Percentiles rank a stretch among this genome's conserved stretches.
Conservation (phyloP, 345 rosid genomes). For the Atalantia buxifolia region DNA sequence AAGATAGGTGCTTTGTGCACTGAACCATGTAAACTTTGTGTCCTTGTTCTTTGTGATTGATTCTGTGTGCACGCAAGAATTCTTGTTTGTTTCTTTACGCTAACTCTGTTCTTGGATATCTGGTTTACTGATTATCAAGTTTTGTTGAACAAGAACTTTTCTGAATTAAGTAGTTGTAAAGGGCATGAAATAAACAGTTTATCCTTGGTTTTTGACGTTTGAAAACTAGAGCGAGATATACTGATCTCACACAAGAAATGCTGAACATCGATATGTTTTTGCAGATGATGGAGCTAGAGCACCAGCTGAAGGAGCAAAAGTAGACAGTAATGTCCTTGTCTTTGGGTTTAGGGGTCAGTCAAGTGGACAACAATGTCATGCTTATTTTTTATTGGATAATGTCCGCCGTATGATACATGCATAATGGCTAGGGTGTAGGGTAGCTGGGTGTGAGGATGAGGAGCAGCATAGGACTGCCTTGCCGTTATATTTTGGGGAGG, state of each 20-base stretch:
- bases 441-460: background rate
- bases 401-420: background rate
- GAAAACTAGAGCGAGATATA: background rate
- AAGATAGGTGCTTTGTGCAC: no score
- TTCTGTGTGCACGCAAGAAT: no score
- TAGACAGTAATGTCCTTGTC: slow-evolving; percentile 24
- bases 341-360: no score
- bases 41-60: no score
- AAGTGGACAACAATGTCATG: no score
- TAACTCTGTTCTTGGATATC: no score
- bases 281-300: no score
- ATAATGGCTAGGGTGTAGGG: no score
- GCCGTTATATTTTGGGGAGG: no score
- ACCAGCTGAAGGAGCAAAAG: slow-evolving; percentile 56
- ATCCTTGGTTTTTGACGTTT: background rate
- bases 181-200: no score
- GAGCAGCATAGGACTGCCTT: slow-evolving; percentile 14
- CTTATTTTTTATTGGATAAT: background rate
- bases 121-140: slow-evolving; percentile 30
- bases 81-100: no score
- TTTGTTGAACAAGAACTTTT: slow-evolving; percentile 8
- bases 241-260: background rate
- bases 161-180: background rate
- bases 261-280: background rate
- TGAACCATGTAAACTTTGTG: slow-evolving; percentile 20